These are phyloP conservation scores for Didymosphaeria variabile DNA, from an alignment of 2,329 filamentous ascomycete genomes.

Conservation along the genomic window DNA sequence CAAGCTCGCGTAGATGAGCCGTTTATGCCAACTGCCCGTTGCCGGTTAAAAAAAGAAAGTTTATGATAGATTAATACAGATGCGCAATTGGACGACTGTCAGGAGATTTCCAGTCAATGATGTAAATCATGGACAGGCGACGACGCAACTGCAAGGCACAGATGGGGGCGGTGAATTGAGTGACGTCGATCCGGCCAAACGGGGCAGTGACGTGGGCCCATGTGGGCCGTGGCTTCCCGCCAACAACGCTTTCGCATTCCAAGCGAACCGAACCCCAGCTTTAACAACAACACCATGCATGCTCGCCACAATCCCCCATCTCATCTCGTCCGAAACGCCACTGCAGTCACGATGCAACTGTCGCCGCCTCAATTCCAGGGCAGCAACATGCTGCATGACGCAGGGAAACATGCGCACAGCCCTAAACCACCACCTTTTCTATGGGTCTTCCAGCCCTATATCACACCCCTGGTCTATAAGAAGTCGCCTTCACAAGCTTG, in stretches of 20 bases:
- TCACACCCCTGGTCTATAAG: slow-evolving; percentile 38
- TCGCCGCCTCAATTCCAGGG: slow-evolving; percentile 2
- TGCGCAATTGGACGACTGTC: slow-evolving; percentile 21
- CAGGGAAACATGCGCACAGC: slow-evolving; percentile 9
- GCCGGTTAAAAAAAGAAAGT: neutral
- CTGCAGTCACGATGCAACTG: slow-evolving; percentile 8
- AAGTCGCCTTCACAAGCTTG: slow-evolving; percentile 19
- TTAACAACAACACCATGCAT: slow-evolving; percentile 10
- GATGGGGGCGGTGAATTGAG: slow-evolving; percentile 12
- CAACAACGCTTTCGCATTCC: slow-evolving; percentile 13
- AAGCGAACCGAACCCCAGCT: slow-evolving; percentile 12
- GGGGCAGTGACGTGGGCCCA: slow-evolving; percentile 22
- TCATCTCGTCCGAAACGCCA: slow-evolving; percentile 13
- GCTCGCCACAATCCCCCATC: slow-evolving; percentile 5
- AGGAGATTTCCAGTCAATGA: slow-evolving; percentile 24
- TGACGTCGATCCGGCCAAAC: slow-evolving; percentile 34
- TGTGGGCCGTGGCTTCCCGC: slow-evolving; percentile 14
- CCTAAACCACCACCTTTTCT: neutral
- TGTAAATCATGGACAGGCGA: slow-evolving; percentile 26
- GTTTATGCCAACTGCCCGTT: neutral
- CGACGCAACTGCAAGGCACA: slow-evolving; percentile 21
- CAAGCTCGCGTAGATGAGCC: slow-evolving; percentile 28
- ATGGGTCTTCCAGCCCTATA: slow-evolving; percentile 18
- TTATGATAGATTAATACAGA: slow-evolving; percentile 20
- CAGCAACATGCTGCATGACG: slow-evolving; percentile 4